A percentile compares a stretch with the other conserved stretches of the same genome.
phyloP scores from a whole-genome alignment of 805 yeast species.

The Saccharomyces eubayanus region DNA sequence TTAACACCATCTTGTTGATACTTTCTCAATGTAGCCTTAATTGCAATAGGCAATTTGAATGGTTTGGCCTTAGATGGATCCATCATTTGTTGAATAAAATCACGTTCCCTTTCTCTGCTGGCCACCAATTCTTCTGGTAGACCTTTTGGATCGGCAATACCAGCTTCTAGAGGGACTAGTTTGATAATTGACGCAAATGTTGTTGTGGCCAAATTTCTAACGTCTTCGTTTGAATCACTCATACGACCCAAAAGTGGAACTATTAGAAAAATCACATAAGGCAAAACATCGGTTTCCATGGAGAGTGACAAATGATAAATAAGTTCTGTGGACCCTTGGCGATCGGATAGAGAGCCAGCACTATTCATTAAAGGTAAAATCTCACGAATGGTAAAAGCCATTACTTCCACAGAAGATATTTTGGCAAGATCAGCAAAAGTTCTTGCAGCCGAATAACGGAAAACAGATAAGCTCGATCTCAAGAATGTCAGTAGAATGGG shows the following conservation, averaged over 20 bases:
- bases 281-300: slow-evolving; percentile 85
- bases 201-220: slow-evolving; percentile 86
- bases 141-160: slow-evolving; percentile 90
- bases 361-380: slow-evolving; percentile 75
- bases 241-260: slow-evolving; percentile 95
- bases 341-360: slow-evolving; percentile 56
- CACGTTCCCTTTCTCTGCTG: slow-evolving; percentile 91
- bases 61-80: slow-evolving; percentile 86
- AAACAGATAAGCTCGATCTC: slow-evolving; percentile 65
- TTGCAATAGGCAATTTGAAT: slow-evolving; percentile 80
- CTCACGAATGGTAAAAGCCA: slow-evolving; percentile 69
- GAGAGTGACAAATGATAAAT: slow-evolving; percentile 74
- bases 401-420: slow-evolving; percentile 57
- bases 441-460: slow-evolving; percentile 84
- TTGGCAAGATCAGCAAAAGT: slow-evolving; percentile 75
- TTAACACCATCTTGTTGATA: slow-evolving; percentile 98
- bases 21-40: slow-evolving; percentile 84
- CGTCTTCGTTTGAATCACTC: slow-evolving; percentile 89
- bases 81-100: slow-evolving; percentile 94
- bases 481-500: slow-evolving; percentile 47
- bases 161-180: slow-evolving; percentile 93
- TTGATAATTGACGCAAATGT: slow-evolving; percentile 95
- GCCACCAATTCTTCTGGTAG: slow-evolving; percentile 75
- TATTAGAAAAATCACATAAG: slow-evolving; percentile 88
- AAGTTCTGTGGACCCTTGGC: slow-evolving; percentile 93